A percentile compares a stretch with the other conserved stretches of the same genome.
Evolutionary conservation across 495 filamentous ascomycete species (phyloP).

Genomic region (Bacidia gigantensis): DNA sequence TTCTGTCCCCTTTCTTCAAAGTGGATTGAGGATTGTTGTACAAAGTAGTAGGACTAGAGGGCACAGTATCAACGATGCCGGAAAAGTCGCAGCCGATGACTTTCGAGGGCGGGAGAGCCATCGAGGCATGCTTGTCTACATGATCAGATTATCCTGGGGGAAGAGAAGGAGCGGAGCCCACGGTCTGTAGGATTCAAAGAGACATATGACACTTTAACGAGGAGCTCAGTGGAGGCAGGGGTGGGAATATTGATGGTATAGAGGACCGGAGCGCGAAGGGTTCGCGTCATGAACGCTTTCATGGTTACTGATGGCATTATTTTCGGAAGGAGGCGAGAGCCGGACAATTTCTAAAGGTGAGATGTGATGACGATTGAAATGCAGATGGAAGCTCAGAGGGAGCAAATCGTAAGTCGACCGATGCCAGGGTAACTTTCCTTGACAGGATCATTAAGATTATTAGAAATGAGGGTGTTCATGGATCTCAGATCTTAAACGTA

Average conservation of each 20-base stretch:
- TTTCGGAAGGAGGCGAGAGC: too few relatives aligned
- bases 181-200: neutral
- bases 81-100: constrained; percentile 1
- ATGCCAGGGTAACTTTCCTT: too few relatives aligned
- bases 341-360: too few relatives aligned
- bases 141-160: neutral
- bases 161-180: neutral
- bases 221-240: neutral
- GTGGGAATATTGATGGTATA: neutral
- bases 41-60: too few relatives aligned
- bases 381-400: too few relatives aligned
- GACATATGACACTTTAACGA: neutral
- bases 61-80: neutral
- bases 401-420: too few relatives aligned
- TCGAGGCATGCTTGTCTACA: constrained; percentile 1
- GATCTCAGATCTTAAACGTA: too few relatives aligned
- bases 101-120: neutral
- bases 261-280: neutral
- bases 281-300: neutral
- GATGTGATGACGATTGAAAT: too few relatives aligned
- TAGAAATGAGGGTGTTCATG: too few relatives aligned
- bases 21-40: too few relatives aligned
- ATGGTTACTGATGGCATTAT: too few relatives aligned
- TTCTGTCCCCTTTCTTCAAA: neutral
- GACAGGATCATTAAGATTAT: too few relatives aligned